Evolutionary conservation across 345 rosid species (phyloP).

Genomic region (Clarkia xantiana): DNA sequence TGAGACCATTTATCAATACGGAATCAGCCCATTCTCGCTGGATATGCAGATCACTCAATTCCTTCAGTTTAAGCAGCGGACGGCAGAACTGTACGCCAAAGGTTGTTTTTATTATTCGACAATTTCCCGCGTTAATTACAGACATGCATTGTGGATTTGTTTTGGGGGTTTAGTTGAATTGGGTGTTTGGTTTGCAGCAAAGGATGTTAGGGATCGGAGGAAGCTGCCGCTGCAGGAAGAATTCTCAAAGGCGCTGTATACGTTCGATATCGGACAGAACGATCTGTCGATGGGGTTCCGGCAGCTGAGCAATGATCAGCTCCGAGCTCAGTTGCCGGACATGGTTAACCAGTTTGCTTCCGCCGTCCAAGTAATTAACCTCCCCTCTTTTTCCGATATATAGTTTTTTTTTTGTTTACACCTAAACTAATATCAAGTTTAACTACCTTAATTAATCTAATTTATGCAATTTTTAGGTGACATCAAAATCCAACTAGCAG

Average conservation of each 20-base stretch:
- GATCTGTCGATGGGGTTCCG: constrained; percentile 83
- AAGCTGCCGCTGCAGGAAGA: constrained; percentile 66
- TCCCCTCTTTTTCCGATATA: not conserved
- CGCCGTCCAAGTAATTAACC: constrained; percentile 58
- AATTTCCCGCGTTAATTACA: not conserved
- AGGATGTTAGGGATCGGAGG: constrained; percentile 27
- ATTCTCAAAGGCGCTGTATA: constrained; percentile 68
- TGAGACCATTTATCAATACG: constrained; percentile 71
- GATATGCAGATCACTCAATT: constrained; percentile 85
- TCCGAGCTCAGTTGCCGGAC: constrained; percentile 53
- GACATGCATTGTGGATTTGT: too few species aligned
- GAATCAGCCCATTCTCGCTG: constrained; percentile 79
- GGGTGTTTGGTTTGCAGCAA: constrained; percentile 22
- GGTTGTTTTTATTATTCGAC: constrained; percentile 16
- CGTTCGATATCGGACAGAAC: constrained; percentile 89
- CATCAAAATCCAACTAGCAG: too few species aligned
- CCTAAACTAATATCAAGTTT: too few species aligned
- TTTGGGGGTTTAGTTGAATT: not conserved
- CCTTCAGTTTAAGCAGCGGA: constrained; percentile 50
- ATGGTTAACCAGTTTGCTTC: constrained; percentile 59
- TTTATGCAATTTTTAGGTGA: too few species aligned
- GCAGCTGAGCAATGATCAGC: constrained; percentile 54
- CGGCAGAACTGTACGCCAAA: constrained; percentile 34
- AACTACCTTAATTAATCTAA: too few species aligned
- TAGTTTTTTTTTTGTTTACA: too few species aligned